phyloP scores from a whole-genome alignment of 2,329 filamentous ascomycete species.

The Stemphylium lycopersici region DNA sequence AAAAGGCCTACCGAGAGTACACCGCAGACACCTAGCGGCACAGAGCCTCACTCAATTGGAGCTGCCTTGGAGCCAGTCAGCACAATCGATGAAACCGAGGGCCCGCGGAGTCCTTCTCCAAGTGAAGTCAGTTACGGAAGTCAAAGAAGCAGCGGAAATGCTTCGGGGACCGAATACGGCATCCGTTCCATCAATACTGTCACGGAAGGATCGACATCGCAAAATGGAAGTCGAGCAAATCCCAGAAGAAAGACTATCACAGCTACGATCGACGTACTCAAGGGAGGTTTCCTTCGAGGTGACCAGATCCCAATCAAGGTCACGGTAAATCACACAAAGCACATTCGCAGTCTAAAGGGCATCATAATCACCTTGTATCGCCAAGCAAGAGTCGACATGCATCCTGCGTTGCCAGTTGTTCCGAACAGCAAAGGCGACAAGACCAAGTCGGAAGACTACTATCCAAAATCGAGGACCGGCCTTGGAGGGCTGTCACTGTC shows the following conservation, averaged over 20 bases:
- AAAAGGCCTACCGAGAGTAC: conserved; percentile 27
- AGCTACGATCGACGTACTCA: conserved; percentile 80
- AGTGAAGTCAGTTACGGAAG: conserved; percentile 57
- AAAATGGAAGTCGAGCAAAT: conserved; percentile 58
- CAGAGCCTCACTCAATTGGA: conserved; percentile 29
- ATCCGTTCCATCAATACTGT: conserved; percentile 50
- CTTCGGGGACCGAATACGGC: conserved; percentile 52
- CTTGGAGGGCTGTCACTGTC: conserved; percentile 85
- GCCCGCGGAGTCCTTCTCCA: conserved; percentile 52
- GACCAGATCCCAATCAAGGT: conserved; percentile 82
- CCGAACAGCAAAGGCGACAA: conserved; percentile 70
- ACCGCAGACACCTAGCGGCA: conserved; percentile 20
- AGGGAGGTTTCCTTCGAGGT: conserved; percentile 83
- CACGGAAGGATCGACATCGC: conserved; percentile 50
- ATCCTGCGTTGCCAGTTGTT: conserved; percentile 66
- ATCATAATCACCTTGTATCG: conserved; percentile 92
- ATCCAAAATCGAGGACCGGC: conserved; percentile 84
- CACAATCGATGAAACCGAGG: conserved; percentile 40
- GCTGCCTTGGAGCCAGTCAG: conserved; percentile 28
- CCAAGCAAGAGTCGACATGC: conserved; percentile 86
- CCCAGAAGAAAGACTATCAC: conserved; percentile 79
- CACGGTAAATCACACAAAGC: conserved; percentile 84
- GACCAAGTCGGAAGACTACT: conserved; percentile 79
- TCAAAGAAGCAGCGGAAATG: conserved; percentile 63
- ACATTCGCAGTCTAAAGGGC: conserved; percentile 87